phyloP scores from a whole-genome alignment of 495 filamentous ascomycete species.

The Penicillium roqueforti region DNA sequence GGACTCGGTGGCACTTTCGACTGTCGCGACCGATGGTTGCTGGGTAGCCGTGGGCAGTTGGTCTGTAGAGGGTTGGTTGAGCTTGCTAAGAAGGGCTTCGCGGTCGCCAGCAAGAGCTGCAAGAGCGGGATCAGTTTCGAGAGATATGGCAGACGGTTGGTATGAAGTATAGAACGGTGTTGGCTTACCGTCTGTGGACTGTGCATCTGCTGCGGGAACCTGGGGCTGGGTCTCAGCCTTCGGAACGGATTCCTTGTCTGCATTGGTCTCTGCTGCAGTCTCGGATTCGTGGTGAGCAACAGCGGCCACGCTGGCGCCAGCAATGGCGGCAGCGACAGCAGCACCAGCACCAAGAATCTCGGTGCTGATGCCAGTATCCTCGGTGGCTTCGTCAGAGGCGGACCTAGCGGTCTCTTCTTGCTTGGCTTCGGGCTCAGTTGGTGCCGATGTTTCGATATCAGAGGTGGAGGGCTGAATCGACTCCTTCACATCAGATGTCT shows the following conservation, averaged over 20 bases:
- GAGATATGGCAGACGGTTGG: constrained; percentile 21
- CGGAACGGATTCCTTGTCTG: constrained; percentile 1
- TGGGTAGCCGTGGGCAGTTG: constrained; percentile 18
- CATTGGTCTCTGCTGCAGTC: constrained; percentile 8
- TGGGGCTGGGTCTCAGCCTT: constrained; percentile 21
- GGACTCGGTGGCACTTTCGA: constrained; percentile 15
- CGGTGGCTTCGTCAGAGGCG: constrained; percentile 9
- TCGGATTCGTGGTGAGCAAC: constrained; percentile 19
- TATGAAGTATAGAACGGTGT: constrained; percentile 13
- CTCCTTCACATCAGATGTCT: constrained; percentile 11
- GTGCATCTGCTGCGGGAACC: constrained; percentile 10
- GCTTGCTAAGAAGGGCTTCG: constrained; percentile 35
- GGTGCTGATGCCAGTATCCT: constrained; percentile 22
- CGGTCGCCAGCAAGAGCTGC: constrained; percentile 37
- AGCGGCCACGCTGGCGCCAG: constrained; percentile 20
- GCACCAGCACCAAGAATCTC: constrained; percentile 28
- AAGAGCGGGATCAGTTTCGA: constrained; percentile 38
- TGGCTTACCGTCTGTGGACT: constrained; percentile 31
- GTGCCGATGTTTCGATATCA: constrained; percentile 3
- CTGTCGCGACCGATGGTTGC: constrained; percentile 6
- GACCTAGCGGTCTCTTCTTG: constrained; percentile 11
- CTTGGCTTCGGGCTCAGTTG: neutral
- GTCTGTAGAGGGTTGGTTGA: constrained; percentile 33
- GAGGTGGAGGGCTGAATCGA: constrained; percentile 3
- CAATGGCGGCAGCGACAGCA: constrained; percentile 24